Base-by-base conservation (phyloP, 257 asterid species). In the Scutellaria galericulata region DNA sequence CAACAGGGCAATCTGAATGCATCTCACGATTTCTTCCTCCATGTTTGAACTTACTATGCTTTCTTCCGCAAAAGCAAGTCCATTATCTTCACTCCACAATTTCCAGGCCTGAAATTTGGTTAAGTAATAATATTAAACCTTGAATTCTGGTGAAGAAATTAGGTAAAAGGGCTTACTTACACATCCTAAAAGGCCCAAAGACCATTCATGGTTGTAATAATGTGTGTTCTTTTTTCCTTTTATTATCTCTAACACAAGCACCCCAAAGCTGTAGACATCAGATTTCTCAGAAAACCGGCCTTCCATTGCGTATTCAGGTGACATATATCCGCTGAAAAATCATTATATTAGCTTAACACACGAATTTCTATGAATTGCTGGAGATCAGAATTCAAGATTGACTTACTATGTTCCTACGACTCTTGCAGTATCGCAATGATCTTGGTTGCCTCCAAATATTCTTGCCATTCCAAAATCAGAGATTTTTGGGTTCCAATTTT, bases 1-100 rank as follows among this genome's bases (percentile, higher is more conserved):
- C 61, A 87, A 7, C 50, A 85, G 74, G 3, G 77, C 88, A 56
- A 87, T 77, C 1, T 78, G 82, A 52, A 87, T 79, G 72, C 87
- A 87, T 61, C 84, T 78, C 13, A 13, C 15, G 2, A 79, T 66
- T 68, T 75, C 83, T 31, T 8, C 40, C 20, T 11, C 44, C 0
- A 41, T 8, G 24, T 50, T 47, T 15, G 67, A 41, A 35, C 39
- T 78, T 7, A 7, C 60, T 47, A 83, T 51, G 50, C 73, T 69
- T 71, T 69, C 63, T 64, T 83, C 93, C 0, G 79, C 71, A 24
- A 85, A 72, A 7, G 4, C 62, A 1, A 61, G 39, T 7, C 76
- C 70, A 37, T 72, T 60, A 7, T 20, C 76, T 60, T 60, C 76
- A 39, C 76, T 72, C 76, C 76, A 72, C 76, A 72, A 1, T 61